phyloP scores from a whole-genome alignment of 2,329 filamentous ascomycete species.

The Aschersonia sp. region DNA sequence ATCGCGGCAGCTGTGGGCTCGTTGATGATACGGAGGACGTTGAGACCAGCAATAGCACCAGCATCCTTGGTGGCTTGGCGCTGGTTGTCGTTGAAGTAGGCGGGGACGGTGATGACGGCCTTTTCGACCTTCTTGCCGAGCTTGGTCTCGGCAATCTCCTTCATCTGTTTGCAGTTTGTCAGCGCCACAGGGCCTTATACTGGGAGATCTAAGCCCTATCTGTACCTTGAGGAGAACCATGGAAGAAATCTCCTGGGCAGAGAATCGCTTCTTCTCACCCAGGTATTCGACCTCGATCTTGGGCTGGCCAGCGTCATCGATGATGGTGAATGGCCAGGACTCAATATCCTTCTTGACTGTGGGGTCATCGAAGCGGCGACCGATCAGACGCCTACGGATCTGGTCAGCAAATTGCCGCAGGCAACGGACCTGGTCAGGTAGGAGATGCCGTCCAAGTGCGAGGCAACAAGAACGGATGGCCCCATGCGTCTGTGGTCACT shows the following conservation, averaged over 20 bases:
- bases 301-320: constrained; percentile 78
- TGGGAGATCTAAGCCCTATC: not conserved
- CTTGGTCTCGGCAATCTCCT: constrained; percentile 97
- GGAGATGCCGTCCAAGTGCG: no score
- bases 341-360: constrained; percentile 98
- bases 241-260: constrained; percentile 94
- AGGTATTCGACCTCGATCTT: constrained; percentile 94
- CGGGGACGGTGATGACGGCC: constrained; percentile 96
- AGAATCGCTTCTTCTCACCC: constrained; percentile 88
- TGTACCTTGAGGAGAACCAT: constrained; percentile 95
- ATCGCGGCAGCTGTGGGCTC: constrained; percentile 97
- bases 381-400: constrained; percentile 76
- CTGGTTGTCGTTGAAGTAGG: constrained; percentile 99
- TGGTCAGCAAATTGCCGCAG: not conserved
- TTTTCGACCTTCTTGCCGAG: constrained; percentile 98
- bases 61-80: constrained; percentile 99
- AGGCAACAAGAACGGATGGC: no score
- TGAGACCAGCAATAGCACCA: constrained; percentile 90
- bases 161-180: constrained; percentile 58
- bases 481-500: constrained; percentile 19
- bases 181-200: not conserved
- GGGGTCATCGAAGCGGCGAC: constrained; percentile 85
- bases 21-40: constrained; percentile 99
- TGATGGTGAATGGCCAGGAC: constrained; percentile 98
- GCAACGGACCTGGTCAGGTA: not conserved